Evolutionary conservation across 495 filamentous ascomycete species (phyloP).

Genomic region (Penicillium manginii): DNA sequence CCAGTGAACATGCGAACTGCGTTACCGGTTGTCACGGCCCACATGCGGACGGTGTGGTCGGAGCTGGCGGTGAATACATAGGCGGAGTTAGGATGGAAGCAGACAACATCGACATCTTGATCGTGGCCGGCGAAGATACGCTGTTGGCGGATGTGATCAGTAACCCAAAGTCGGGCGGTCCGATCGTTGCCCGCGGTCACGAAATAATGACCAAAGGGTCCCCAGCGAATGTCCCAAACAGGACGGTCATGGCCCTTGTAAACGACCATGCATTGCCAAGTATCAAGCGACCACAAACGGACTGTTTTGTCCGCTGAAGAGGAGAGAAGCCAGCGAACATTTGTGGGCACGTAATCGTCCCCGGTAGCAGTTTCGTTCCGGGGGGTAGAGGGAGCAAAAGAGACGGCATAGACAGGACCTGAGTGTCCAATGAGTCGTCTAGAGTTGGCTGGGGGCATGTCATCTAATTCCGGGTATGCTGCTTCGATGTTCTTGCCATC

Average conservation of each 20-base stretch:
- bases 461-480: constrained; percentile 46
- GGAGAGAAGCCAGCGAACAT: constrained; percentile 78
- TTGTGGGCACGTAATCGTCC: constrained; percentile 57
- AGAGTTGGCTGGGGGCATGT: constrained; percentile 57
- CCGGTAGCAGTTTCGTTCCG: constrained; percentile 50
- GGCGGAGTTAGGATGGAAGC: constrained; percentile 89
- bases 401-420: constrained; percentile 83
- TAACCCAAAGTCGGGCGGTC: constrained; percentile 86
- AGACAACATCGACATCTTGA: constrained; percentile 78
- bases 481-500: constrained; percentile 70
- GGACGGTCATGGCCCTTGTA: constrained; percentile 91
- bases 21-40: constrained; percentile 83
- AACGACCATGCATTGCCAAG: constrained; percentile 85
- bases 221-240: constrained; percentile 85
- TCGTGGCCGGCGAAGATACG: constrained; percentile 92
- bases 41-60: constrained; percentile 95
- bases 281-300: constrained; percentile 89
- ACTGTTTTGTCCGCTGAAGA: constrained; percentile 84
- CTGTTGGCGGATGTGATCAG: constrained; percentile 86
- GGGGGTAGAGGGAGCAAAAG: constrained; percentile 79
- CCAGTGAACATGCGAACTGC: constrained; percentile 91
- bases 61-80: constrained; percentile 90
- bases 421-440: constrained; percentile 91
- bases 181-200: constrained; percentile 83
- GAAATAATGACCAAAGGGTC: constrained; percentile 96